A percentile compares a stretch with the other conserved stretches of the same genome.
Evolutionary conservation across 768 basidiomycete species (phyloP).

Genomic region (Guyanaporus albipodus): DNA sequence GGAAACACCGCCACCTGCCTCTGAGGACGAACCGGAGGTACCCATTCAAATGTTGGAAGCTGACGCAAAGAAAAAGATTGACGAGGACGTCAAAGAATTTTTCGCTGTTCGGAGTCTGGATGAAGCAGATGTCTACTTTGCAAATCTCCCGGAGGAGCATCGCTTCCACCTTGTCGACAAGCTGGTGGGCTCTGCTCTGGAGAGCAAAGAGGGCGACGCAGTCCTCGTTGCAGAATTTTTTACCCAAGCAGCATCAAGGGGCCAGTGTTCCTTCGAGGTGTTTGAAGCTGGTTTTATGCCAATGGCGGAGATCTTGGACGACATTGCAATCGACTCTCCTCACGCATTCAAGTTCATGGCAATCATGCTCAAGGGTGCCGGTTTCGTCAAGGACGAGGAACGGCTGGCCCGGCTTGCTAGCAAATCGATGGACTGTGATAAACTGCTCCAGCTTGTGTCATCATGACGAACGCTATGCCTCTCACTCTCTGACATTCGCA

Average conservation of each 20-base stretch:
- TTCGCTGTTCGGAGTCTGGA: slow-evolving; percentile 78
- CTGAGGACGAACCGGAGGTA: slow-evolving; percentile 48
- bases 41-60: slow-evolving; percentile 54
- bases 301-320: slow-evolving; percentile 76
- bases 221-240: slow-evolving; percentile 77
- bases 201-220: slow-evolving; percentile 79
- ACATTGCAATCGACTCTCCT: slow-evolving; percentile 87
- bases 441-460: slow-evolving; percentile 55
- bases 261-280: slow-evolving; percentile 50
- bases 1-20: slow-evolving; percentile 41
- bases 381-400: slow-evolving; percentile 55
- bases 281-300: slow-evolving; percentile 75
- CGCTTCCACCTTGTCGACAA: slow-evolving; percentile 69
- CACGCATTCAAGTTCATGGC: slow-evolving; percentile 77
- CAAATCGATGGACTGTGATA: slow-evolving; percentile 59
- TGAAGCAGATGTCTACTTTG: slow-evolving; percentile 87
- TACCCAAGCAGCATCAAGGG: slow-evolving; percentile 53
- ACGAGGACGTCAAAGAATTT: slow-evolving; percentile 82
- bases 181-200: slow-evolving; percentile 68
- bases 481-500: slow-evolving; percentile 12
- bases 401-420: slow-evolving; percentile 51
- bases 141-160: slow-evolving; percentile 60
- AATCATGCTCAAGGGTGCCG: slow-evolving; percentile 66
- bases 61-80: slow-evolving; percentile 71
- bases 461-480: slow-evolving; percentile 26